Evolutionary conservation across 805 yeast genomes (phyloP), one percentile per base, ranked within the genome.

Genomic region (Cyberlindnera amylophila): DNA sequence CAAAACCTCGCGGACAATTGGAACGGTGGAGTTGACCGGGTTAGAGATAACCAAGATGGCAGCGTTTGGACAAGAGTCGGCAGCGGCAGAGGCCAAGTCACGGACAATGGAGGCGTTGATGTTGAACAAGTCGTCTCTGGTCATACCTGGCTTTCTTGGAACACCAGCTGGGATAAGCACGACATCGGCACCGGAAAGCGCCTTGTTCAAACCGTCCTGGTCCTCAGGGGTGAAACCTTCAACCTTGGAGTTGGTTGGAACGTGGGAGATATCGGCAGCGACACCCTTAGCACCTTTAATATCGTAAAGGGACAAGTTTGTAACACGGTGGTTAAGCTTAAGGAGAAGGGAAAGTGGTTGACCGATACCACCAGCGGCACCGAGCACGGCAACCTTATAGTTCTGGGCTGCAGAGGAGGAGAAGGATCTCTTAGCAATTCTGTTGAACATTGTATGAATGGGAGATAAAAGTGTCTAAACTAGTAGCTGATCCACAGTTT

Each of bases 101-200:
- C 93, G 82, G 51, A 90, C 96, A 66, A 90, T 90, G 39, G 95
- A 83, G 40, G 97, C 97, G 63, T 90, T 90, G 74, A 95, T 90
- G 75, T 86, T 83, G 82, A 90, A 90, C 60, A 90, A 75, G 65
- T 90, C 97, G 66, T 90, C 97, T 76, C 97, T 86, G 62, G 96
- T 87, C 97, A 90, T 90, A 68, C 97, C 97, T 55, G 97, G 97
- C 75, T 89, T 90, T 80, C 95, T 86, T 74, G 95, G 97, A 45
- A 90, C 95, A 75, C 97, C 97, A 44, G 97, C 97, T 63, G 97
- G 96, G 68, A 90, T 86, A 53, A 90, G 79, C 52, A 90, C 85
- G 47, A 90, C 84, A 54, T 83, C 88, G 45, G 76, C 70, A 57
- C 74, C 77, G 50, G 75, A 80, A 52, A 90, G 79, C 41, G 96